Conservation (phyloP, 495 filamentous ascomycete species). For the Talaromyces wortmannii region DNA sequence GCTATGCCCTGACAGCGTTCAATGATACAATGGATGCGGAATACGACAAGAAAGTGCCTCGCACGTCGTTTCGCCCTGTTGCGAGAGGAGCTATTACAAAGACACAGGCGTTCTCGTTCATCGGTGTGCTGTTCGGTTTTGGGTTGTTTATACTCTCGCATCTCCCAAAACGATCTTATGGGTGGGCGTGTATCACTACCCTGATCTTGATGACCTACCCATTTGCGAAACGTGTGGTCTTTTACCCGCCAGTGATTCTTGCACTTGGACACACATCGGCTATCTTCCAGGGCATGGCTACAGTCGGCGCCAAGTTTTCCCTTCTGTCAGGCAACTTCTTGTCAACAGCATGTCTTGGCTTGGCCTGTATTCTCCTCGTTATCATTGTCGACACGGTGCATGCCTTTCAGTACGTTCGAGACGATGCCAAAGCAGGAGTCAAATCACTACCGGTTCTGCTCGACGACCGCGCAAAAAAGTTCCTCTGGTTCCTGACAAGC, state of each 20-base stretch:
- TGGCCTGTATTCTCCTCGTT: neutral
- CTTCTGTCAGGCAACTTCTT: neutral
- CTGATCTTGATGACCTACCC: neutral
- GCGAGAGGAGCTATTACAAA: neutral
- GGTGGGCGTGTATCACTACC: neutral
- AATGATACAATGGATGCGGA: neutral
- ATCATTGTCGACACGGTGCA: neutral
- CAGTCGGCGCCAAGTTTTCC: neutral
- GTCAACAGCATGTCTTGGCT: neutral
- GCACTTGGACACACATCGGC: neutral
- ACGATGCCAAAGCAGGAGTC: neutral
- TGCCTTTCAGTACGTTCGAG: neutral
- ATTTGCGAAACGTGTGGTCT: neutral
- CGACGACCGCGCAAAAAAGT: neutral
- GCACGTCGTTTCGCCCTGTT: neutral
- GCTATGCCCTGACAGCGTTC: neutral
- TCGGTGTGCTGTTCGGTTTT: neutral
- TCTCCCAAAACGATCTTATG: neutral
- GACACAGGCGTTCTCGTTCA: neutral
- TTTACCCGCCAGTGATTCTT: neutral
- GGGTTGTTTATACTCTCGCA: neutral
- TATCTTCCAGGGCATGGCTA: neutral
- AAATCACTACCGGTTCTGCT: neutral
- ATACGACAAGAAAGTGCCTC: neutral
- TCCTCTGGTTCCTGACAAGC: neutral